Evolutionary conservation across 2,329 filamentous ascomycete genomes (phyloP).

Genomic region (Colletotrichum liaoningense): DNA sequence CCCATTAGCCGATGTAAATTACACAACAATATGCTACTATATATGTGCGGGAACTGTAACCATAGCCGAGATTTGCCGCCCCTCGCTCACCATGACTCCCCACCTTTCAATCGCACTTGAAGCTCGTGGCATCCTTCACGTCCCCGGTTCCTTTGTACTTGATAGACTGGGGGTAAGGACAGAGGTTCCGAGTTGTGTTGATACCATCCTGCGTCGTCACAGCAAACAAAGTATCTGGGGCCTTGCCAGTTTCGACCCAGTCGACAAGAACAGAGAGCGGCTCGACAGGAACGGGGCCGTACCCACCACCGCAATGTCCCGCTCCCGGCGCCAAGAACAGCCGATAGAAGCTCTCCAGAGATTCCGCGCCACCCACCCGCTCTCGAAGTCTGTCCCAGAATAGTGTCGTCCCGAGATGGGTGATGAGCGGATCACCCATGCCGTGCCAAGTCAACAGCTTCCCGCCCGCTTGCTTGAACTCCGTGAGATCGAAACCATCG

Average conservation of each 20-base stretch:
- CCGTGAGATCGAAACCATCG: conserved; percentile 42
- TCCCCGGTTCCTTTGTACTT: neutral
- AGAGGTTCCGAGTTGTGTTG: neutral
- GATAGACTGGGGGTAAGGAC: neutral
- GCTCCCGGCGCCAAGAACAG: conserved; percentile 64
- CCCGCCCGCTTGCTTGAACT: conserved; percentile 47
- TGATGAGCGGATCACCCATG: conserved; percentile 49
- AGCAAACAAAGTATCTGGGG: neutral
- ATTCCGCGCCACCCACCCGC: conserved; percentile 1
- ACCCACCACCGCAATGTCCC: conserved; percentile 54
- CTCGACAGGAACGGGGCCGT: conserved; percentile 14
- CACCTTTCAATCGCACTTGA: neutral
- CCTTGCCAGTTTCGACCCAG: conserved; percentile 14
- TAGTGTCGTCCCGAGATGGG: conserved; percentile 43
- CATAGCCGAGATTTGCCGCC: too few relatives aligned
- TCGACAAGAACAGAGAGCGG: neutral
- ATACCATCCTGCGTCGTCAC: neutral
- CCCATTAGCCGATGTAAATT: neutral
- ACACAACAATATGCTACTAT: neutral
- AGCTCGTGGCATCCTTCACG: neutral
- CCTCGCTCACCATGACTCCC: neutral
- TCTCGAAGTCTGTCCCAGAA: conserved; percentile 38
- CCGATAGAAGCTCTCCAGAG: conserved; percentile 55
- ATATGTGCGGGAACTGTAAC: too few relatives aligned
- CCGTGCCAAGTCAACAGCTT: conserved; percentile 58